These are phyloP conservation scores for Gypsophila paniculata DNA, from an alignment of 179 eudicot species.

Conservation along the genomic window DNA sequence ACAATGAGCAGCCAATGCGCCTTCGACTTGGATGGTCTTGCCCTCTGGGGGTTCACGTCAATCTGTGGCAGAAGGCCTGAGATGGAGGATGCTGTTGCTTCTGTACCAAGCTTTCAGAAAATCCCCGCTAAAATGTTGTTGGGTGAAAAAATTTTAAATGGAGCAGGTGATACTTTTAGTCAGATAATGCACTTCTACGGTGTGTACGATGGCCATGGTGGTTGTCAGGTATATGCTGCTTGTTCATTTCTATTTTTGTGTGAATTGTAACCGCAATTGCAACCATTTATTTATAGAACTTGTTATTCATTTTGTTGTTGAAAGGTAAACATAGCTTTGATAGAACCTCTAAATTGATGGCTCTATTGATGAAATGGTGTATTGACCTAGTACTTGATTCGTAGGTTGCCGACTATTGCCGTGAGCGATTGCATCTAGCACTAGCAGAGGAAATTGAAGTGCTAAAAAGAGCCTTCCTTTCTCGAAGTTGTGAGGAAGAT, in stretches of 20 bases:
- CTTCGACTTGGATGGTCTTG: conserved; percentile 29
- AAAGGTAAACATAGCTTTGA: neutral
- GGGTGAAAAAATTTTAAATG: conserved; percentile 31
- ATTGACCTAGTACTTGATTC: conserved; percentile 19
- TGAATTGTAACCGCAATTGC: too few species aligned
- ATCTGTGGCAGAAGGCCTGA: conserved; percentile 52
- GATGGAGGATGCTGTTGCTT: conserved; percentile 62
- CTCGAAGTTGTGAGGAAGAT: conserved; percentile 23
- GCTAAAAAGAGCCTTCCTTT: conserved; percentile 26
- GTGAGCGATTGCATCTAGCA: conserved; percentile 52
- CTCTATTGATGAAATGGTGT: neutral
- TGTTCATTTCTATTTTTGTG: conserved; percentile 4
- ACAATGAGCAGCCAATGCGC: conserved; percentile 31
- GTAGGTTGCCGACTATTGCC: conserved; percentile 59
- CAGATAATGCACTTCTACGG: conserved; percentile 48
- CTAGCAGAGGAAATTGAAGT: conserved; percentile 47
- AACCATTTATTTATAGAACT: neutral
- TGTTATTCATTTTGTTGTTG: neutral
- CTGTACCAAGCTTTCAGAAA: conserved; percentile 45
- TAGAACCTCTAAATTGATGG: neutral
- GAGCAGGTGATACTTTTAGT: conserved; percentile 32
- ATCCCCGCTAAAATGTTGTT: conserved; percentile 48
- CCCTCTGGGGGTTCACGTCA: conserved; percentile 58
- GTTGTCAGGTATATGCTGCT: conserved; percentile 47
- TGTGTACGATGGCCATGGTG: conserved; percentile 81